Conservation (phyloP, 805 yeast genomes). For the Sugiyamaella valdiviana region DNA sequence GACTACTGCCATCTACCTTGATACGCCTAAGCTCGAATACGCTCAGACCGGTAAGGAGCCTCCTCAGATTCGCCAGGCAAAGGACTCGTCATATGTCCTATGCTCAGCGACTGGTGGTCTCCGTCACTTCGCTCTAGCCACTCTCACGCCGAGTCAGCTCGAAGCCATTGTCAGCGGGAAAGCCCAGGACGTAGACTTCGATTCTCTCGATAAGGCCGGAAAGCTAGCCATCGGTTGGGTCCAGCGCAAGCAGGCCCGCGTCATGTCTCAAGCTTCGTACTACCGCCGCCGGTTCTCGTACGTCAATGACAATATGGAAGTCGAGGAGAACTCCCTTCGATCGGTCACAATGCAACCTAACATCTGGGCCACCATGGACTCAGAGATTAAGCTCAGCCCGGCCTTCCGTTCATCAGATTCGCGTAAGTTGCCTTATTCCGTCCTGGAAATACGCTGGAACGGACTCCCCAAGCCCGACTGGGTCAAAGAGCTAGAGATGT, state of each 20-base stretch:
- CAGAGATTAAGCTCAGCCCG: slow-evolving; percentile 16
- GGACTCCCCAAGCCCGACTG: slow-evolving; percentile 32
- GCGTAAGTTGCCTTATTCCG: slow-evolving; percentile 41
- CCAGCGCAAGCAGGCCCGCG: slow-evolving; percentile 23
- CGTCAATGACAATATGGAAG: slow-evolving; percentile 4
- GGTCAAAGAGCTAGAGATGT: slow-evolving; percentile 37
- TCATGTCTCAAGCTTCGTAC: slow-evolving; percentile 22
- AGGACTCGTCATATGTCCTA: slow-evolving; percentile 14
- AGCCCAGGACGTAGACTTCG: slow-evolving; percentile 10
- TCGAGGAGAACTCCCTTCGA: not conserved
- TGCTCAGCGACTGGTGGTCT: slow-evolving; percentile 37
- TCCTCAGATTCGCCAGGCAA: slow-evolving; percentile 31
- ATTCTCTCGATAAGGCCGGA: slow-evolving; percentile 14
- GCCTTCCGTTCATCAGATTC: slow-evolving; percentile 6
- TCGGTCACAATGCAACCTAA: slow-evolving; percentile 10
- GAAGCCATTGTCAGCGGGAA: slow-evolving; percentile 3
- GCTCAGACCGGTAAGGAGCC: slow-evolving; percentile 36
- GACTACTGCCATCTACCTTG: slow-evolving; percentile 28
- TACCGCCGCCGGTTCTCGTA: slow-evolving; percentile 26
- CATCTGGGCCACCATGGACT: slow-evolving; percentile 37
- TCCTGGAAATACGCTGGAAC: slow-evolving; percentile 45
- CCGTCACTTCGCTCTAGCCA: slow-evolving; percentile 26
- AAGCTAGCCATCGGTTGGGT: slow-evolving; percentile 36
- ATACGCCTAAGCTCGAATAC: slow-evolving; percentile 34
- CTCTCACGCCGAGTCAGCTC: slow-evolving; percentile 9